These are phyloP conservation scores for Carex parvula DNA, from an alignment of 176 grass and related monocot species.

Conservation along the genomic window DNA sequence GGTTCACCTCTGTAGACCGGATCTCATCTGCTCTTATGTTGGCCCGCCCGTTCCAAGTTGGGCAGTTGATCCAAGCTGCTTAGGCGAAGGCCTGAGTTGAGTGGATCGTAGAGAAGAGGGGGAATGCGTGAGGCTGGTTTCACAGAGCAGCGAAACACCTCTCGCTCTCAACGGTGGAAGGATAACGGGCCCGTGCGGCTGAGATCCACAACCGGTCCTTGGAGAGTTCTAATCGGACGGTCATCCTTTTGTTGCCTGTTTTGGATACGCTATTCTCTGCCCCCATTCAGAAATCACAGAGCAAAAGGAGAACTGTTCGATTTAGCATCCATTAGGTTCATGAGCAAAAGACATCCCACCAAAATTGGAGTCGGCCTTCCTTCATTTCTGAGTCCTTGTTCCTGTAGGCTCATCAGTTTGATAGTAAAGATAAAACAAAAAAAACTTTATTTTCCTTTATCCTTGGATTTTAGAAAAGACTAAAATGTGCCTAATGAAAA, in stretches of 20 bases:
- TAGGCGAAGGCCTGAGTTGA: not conserved
- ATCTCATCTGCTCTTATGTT: not conserved
- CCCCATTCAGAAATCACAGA: too few species aligned
- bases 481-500: too few species aligned
- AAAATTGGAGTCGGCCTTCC: too few species aligned
- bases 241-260: not conserved
- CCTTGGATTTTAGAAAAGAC: too few species aligned
- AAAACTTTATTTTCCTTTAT: too few species aligned
- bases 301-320: too few species aligned
- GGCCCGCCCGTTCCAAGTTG: not conserved
- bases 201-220: not conserved
- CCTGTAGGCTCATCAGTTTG: too few species aligned
- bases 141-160: conserved; percentile 43
- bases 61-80: not conserved
- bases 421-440: too few species aligned
- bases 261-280: too few species aligned
- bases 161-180: conserved; percentile 26
- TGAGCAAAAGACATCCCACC: too few species aligned
- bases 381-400: too few species aligned
- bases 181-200: conserved; percentile 17
- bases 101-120: conserved; percentile 20
- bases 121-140: conserved; percentile 39
- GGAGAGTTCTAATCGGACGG: not conserved
- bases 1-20: not conserved
- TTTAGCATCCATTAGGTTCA: too few species aligned